phyloP scores from a whole-genome alignment of 108 stramenopile species.

The Asterionellopsis glacialis region DNA sequence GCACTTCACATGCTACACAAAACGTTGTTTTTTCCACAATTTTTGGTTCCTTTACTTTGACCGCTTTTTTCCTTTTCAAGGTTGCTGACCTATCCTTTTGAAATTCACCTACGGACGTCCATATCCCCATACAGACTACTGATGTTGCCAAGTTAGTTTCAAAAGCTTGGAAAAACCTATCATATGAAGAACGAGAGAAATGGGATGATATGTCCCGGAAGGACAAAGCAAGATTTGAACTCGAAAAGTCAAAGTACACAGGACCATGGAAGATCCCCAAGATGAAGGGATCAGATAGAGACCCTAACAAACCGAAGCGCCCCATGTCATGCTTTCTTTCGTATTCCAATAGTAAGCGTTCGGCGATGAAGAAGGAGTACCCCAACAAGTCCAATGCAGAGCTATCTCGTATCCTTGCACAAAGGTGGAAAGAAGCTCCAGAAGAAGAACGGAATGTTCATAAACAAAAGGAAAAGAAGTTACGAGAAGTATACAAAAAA shows the following conservation, averaged over 20 bases:
- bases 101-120: too few relatives aligned
- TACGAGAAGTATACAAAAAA: slow-evolving; percentile 27
- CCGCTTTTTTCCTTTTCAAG: too few relatives aligned
- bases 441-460: slow-evolving; percentile 16
- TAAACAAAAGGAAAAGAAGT: slow-evolving; percentile 22
- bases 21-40: too few relatives aligned
- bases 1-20: slow-evolving; percentile 7
- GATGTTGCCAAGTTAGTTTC: slow-evolving; percentile 32
- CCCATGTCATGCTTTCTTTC: slow-evolving; percentile 44
- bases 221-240: slow-evolving; percentile 38
- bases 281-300: slow-evolving; percentile 13
- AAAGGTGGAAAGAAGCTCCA: slow-evolving; percentile 32
- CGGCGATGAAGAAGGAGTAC: slow-evolving; percentile 28
- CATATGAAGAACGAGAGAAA: slow-evolving; percentile 21
- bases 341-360: slow-evolving; percentile 33
- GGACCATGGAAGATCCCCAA: slow-evolving; percentile 16
- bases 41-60: too few relatives aligned
- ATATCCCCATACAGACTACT: background rate
- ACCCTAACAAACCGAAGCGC: slow-evolving; percentile 22
- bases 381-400: slow-evolving; percentile 24
- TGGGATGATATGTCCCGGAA: slow-evolving; percentile 37
- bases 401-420: slow-evolving; percentile 28
- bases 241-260: slow-evolving; percentile 32
- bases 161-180: slow-evolving; percentile 33
- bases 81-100: too few relatives aligned